Conservation (phyloP, 1,284 basidiomycete genomes). For the Flammula alnicola region DNA sequence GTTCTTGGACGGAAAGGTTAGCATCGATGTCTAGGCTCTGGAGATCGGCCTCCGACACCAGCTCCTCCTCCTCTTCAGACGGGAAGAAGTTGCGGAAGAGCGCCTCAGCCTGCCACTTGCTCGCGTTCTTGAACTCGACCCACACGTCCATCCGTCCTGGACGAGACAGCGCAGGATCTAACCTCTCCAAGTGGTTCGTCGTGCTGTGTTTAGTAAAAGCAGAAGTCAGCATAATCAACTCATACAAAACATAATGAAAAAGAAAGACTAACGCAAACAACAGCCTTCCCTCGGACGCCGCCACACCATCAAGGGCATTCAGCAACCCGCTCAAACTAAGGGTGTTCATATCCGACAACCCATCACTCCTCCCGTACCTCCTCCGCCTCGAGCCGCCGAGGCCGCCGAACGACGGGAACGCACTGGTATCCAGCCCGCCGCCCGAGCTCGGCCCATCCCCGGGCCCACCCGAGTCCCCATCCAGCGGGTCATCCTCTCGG, state of each 20-base stretch:
- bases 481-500: conserved; percentile 53
- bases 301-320: conserved; percentile 87
- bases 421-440: conserved; percentile 25
- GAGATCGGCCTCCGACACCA: conserved; percentile 44
- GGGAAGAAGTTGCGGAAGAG: conserved; percentile 90
- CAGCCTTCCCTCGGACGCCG: conserved; percentile 80
- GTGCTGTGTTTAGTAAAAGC: conserved; percentile 46
- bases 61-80: conserved; percentile 55
- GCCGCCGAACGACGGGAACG: conserved; percentile 22
- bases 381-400: conserved; percentile 25
- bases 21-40: conserved; percentile 28
- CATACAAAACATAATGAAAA: background rate
- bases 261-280: conserved; percentile 73
- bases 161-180: conserved; percentile 82
- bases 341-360: conserved; percentile 77
- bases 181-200: conserved; percentile 82
- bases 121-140: conserved; percentile 87
- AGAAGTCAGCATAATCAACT: conserved; percentile 1
- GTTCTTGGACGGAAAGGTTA: conserved; percentile 15
- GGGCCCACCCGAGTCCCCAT: conserved; percentile 41
- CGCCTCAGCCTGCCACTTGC: conserved; percentile 79
- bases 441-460: conserved; percentile 37
- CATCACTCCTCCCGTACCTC: conserved; percentile 53
- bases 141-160: conserved; percentile 91
- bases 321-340: conserved; percentile 80